A percentile compares a stretch with the other conserved stretches of the same genome.
Conservation (phyloP, 768 basidiomycete genomes). For the Lactarius trivialis region DNA sequence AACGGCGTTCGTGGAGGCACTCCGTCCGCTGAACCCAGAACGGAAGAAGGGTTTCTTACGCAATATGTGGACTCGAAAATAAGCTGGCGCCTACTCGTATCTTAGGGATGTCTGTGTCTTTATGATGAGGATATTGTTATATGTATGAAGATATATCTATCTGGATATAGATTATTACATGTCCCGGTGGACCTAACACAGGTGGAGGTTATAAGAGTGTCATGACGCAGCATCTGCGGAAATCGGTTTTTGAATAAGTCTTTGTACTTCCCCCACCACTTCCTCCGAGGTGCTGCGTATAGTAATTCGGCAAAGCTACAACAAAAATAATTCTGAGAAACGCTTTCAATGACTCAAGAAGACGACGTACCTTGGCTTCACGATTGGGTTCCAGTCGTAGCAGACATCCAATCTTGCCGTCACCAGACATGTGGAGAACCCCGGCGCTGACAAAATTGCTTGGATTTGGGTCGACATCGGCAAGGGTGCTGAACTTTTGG, state of each 20-base stretch:
- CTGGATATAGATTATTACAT: slow-evolving; percentile 17
- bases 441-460: slow-evolving; percentile 91
- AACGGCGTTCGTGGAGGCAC: not conserved
- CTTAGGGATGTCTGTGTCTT: not conserved
- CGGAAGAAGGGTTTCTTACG: slow-evolving; percentile 38
- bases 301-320: slow-evolving; percentile 84
- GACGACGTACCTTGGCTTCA: slow-evolving; percentile 75
- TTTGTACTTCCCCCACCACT: slow-evolving; percentile 68
- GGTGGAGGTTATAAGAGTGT: not conserved
- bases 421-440: slow-evolving; percentile 86
- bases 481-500: slow-evolving; percentile 66
- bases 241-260: slow-evolving; percentile 38
- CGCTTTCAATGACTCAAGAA: not conserved
- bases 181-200: not conserved
- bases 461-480: slow-evolving; percentile 90
- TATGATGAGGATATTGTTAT: slow-evolving; percentile 15
- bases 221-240: slow-evolving; percentile 27
- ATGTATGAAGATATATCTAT: slow-evolving; percentile 18
- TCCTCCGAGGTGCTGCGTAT: slow-evolving; percentile 92
- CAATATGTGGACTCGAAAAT: slow-evolving; percentile 36
- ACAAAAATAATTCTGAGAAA: not conserved
- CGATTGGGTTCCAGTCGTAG: slow-evolving; percentile 90
- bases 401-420: slow-evolving; percentile 94
- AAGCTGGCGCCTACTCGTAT: slow-evolving; percentile 2
- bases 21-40: slow-evolving; percentile 19